Conservation (phyloP, 176 grass and related monocot species). For the Elymus sibiricus region DNA sequence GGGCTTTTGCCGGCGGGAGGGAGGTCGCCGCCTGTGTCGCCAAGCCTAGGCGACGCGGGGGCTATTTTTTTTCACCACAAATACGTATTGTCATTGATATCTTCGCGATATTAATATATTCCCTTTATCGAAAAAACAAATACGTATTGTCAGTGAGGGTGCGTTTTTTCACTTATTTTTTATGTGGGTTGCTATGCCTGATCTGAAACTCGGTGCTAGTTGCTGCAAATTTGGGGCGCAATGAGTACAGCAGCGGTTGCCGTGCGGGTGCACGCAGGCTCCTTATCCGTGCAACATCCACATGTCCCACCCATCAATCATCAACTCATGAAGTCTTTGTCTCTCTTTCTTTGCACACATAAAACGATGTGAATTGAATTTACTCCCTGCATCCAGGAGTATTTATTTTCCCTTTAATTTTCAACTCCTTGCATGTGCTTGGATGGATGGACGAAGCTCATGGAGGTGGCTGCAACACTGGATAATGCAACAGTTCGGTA, state of each 20-base stretch:
- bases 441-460: not conserved
- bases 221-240: not conserved
- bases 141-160: too few relatives aligned
- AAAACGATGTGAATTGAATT: too few relatives aligned
- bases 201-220: not conserved
- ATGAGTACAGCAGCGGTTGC: constrained; percentile 4
- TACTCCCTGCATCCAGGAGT: too few relatives aligned
- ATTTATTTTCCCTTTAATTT: too few relatives aligned
- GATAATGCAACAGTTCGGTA: not conserved
- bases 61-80: too few relatives aligned
- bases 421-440: not conserved
- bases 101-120: too few relatives aligned
- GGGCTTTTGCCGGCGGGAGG: too few relatives aligned
- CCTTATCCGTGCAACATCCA: constrained; percentile 39
- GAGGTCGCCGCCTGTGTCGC: too few relatives aligned
- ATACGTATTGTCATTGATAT: too few relatives aligned
- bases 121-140: too few relatives aligned
- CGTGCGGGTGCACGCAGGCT: not conserved
- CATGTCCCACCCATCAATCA: constrained; percentile 24
- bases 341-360: not conserved
- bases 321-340: not conserved
- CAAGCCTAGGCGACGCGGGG: too few relatives aligned
- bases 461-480: not conserved
- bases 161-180: too few relatives aligned
- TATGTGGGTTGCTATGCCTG: not conserved